Evolutionary conservation across 2,329 filamentous ascomycete genomes (phyloP).

Genomic region (Fusarium sp.): DNA sequence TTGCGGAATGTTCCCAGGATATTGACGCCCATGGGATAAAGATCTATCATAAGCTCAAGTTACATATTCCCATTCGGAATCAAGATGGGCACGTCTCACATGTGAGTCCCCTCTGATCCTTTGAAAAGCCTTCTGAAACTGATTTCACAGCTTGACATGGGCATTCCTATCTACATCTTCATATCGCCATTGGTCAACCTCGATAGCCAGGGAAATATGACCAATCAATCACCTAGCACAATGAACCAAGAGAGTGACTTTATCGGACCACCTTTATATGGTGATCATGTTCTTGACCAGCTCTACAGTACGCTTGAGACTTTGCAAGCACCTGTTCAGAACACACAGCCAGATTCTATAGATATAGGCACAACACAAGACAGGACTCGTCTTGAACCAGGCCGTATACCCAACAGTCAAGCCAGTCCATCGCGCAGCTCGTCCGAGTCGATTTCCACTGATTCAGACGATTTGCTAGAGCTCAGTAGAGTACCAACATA

Average conservation of each 20-base stretch:
- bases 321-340: constrained; percentile 76
- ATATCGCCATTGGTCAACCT: constrained; percentile 92
- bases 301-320: constrained; percentile 89
- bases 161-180: constrained; percentile 89
- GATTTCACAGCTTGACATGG: constrained; percentile 75
- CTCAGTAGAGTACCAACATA: constrained; percentile 82
- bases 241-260: constrained; percentile 64
- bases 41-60: constrained; percentile 88
- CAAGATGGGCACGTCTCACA: constrained; percentile 94
- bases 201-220: constrained; percentile 83
- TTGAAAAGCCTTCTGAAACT: not conserved
- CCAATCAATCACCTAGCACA: constrained; percentile 64
- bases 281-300: constrained; percentile 88
- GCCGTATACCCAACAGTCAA: constrained; percentile 47
- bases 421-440: constrained; percentile 59
- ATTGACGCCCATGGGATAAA: constrained; percentile 89
- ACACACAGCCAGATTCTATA: constrained; percentile 69
- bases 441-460: constrained; percentile 61
- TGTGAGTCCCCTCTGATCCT: constrained; percentile 56
- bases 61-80: constrained; percentile 89
- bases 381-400: no score
- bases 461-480: constrained; percentile 70
- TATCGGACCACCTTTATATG: constrained; percentile 88
- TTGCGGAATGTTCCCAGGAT: constrained; percentile 87
- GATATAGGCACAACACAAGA: constrained; percentile 64